These are phyloP conservation scores for Castanopsis chinensis DNA, from an alignment of 306 rosid species.

Conservation along the genomic window DNA sequence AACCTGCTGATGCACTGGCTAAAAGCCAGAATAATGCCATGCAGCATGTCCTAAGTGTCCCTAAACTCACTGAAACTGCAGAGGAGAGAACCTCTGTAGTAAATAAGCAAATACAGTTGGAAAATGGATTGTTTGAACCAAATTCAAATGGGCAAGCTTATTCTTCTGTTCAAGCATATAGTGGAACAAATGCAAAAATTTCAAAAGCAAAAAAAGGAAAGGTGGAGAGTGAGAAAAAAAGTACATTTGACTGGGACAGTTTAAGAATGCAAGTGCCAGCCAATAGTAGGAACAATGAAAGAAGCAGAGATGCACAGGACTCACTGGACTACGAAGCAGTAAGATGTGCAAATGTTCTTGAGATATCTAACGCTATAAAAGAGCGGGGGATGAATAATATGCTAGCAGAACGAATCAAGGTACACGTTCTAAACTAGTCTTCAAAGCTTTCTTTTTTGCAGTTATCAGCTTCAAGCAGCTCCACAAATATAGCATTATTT, in stretches of 20 bases:
- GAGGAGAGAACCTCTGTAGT: conserved; percentile 29
- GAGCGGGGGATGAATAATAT: conserved; percentile 91
- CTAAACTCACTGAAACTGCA: conserved; percentile 24
- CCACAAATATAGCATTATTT: neutral
- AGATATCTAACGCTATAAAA: conserved; percentile 61
- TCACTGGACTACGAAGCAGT: conserved; percentile 87
- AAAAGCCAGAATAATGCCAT: conserved; percentile 27
- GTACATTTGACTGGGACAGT: conserved; percentile 61
- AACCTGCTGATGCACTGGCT: conserved; percentile 23
- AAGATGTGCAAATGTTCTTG: conserved; percentile 55
- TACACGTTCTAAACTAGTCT: conserved; percentile 23
- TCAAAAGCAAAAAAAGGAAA: conserved; percentile 53
- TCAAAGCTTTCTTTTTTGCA: conserved; percentile 5
- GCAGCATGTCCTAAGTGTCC: conserved; percentile 27
- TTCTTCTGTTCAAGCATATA: conserved; percentile 27
- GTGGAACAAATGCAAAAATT: conserved; percentile 31
- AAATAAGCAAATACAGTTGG: conserved; percentile 25
- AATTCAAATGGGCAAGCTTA: conserved; percentile 31
- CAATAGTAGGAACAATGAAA: conserved; percentile 42
- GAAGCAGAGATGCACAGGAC: conserved; percentile 58
- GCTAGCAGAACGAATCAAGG: conserved; percentile 94
- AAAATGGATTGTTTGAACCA: conserved; percentile 29
- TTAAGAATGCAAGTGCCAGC: conserved; percentile 62
- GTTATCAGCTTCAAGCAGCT: neutral
- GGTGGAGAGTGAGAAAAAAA: conserved; percentile 39